These are phyloP conservation scores for Monilinia laxa DNA, from an alignment of 2,329 filamentous ascomycete species.

Conservation along the genomic window DNA sequence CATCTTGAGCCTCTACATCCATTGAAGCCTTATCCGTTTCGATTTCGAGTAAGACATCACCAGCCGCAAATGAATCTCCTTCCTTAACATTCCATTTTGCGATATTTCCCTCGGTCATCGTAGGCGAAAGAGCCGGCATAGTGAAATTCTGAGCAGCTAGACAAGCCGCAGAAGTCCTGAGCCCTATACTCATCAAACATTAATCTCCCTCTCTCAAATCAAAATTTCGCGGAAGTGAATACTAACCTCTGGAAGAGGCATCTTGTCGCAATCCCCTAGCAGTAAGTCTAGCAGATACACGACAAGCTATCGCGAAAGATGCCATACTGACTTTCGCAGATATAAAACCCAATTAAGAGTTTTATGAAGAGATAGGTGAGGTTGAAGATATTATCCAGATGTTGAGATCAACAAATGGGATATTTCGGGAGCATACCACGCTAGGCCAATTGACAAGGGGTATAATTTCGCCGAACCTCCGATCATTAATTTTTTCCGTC, in stretches of 20 bases:
- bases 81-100: slow-evolving; percentile 83
- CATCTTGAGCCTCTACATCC: slow-evolving; percentile 91
- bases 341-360: slow-evolving; percentile 38
- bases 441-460: slow-evolving; percentile 17
- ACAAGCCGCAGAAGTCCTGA: slow-evolving; percentile 60
- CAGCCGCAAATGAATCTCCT: slow-evolving; percentile 76
- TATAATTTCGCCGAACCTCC: slow-evolving; percentile 30
- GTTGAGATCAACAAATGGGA: slow-evolving; percentile 26
- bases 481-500: slow-evolving; percentile 27
- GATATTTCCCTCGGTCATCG: slow-evolving; percentile 93
- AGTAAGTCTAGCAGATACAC: slow-evolving; percentile 61
- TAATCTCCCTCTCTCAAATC: slow-evolving; percentile 16
- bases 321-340: slow-evolving; percentile 53
- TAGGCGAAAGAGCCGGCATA: slow-evolving; percentile 88
- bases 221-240: slow-evolving; percentile 24
- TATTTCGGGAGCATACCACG: slow-evolving; percentile 27
- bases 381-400: slow-evolving; percentile 27
- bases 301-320: slow-evolving; percentile 63
- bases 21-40: slow-evolving; percentile 94
- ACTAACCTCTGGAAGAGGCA: slow-evolving; percentile 58
- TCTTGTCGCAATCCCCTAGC: slow-evolving; percentile 54
- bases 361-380: slow-evolving; percentile 25
- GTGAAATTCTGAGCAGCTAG: slow-evolving; percentile 82
- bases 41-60: slow-evolving; percentile 86
- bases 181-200: slow-evolving; percentile 49